Conservation (phyloP, 2,329 filamentous ascomycete genomes). For the Pochonia chlamydosporia region DNA sequence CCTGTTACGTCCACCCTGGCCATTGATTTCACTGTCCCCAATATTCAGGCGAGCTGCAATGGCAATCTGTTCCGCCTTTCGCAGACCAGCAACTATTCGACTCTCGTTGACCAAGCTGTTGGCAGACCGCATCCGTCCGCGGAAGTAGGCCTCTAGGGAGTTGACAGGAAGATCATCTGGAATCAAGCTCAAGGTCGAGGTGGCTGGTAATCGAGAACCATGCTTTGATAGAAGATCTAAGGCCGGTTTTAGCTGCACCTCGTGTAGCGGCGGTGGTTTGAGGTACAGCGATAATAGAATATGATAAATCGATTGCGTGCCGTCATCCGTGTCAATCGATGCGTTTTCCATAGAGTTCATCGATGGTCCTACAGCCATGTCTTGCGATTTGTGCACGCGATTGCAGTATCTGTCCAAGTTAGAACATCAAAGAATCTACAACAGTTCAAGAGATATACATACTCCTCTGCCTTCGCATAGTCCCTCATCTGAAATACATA, state of each 20-base stretch:
- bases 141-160: constrained; percentile 85
- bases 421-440: constrained; percentile 9
- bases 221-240: constrained; percentile 86
- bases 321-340: constrained; percentile 37
- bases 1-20: constrained; percentile 48
- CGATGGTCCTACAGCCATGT: constrained; percentile 31
- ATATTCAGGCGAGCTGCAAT: constrained; percentile 69
- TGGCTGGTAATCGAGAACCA: constrained; percentile 82
- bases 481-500: constrained; percentile 93
- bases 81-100: constrained; percentile 68
- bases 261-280: constrained; percentile 66
- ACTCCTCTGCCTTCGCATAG: constrained; percentile 90
- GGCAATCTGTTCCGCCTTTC: constrained; percentile 73
- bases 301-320: constrained; percentile 78
- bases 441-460: constrained; percentile 26
- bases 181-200: constrained; percentile 79
- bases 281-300: constrained; percentile 87
- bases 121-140: constrained; percentile 79
- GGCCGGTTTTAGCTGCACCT: constrained; percentile 70
- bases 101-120: constrained; percentile 78
- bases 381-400: constrained; percentile 63
- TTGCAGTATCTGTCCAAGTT: constrained; percentile 70
- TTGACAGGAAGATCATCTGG: constrained; percentile 72
- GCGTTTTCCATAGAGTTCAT: constrained; percentile 26
- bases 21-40: constrained; percentile 55